Evolutionary conservation across 306 rosid genomes (phyloP).

Genomic region (Corylus heterophylla): DNA sequence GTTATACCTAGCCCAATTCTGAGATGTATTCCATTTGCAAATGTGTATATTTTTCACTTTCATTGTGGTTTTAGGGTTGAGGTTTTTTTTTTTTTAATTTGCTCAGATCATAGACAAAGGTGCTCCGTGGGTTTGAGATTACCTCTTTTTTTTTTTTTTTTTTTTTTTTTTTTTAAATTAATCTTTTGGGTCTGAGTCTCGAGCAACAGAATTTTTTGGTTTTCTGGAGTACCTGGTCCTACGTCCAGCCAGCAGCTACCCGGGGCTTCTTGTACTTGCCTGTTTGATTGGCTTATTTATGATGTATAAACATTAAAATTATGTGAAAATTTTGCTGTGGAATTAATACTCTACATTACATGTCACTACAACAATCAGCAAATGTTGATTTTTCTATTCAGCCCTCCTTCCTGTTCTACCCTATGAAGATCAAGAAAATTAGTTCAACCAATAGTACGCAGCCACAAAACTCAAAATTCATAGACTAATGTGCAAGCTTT

Average conservation of each 20-base stretch:
- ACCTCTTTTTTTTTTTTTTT: neutral
- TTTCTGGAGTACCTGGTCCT: conserved; percentile 33
- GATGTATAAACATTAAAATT: conserved; percentile 54
- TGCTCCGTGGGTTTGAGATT: conserved; percentile 33
- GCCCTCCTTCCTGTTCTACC: too few species aligned
- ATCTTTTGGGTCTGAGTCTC: conserved; percentile 29
- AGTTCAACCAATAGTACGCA: too few species aligned
- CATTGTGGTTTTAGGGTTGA: conserved; percentile 47
- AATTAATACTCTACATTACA: neutral
- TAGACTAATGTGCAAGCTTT: too few species aligned
- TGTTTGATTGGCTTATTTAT: conserved; percentile 48
- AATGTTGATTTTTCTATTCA: neutral
- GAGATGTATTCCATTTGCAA: conserved; percentile 51
- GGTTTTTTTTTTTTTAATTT: conserved; percentile 32
- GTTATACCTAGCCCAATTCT: conserved; percentile 36
- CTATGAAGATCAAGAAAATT: too few species aligned
- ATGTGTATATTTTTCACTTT: conserved; percentile 63
- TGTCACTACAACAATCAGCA: conserved; percentile 14
- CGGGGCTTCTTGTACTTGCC: conserved; percentile 59
- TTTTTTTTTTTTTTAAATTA: too few species aligned
- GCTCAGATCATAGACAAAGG: conserved; percentile 46
- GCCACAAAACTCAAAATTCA: too few species aligned
- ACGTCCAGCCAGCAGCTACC: conserved; percentile 48
- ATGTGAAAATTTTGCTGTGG: conserved; percentile 51
- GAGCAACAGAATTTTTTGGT: conserved; percentile 40